Evolutionary conservation across 2,329 filamentous ascomycete species (phyloP).

Genomic region (Xylariaceae sp.): DNA sequence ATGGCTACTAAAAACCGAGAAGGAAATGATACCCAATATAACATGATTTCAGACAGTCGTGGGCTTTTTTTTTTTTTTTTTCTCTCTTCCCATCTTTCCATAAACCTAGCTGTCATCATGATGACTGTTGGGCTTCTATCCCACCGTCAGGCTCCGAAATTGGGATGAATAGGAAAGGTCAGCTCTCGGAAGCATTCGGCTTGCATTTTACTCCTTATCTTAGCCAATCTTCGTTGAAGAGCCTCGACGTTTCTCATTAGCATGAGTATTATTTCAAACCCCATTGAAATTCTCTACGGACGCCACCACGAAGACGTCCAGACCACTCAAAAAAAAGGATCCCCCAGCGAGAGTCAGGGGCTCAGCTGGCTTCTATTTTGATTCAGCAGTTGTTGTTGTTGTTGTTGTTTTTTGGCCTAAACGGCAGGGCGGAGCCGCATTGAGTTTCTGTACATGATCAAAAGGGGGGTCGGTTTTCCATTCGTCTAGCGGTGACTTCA

Average conservation of each 20-base stretch:
- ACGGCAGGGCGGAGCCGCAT: background rate
- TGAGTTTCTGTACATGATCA: background rate
- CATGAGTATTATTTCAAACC: too few species aligned
- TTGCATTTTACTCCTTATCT: too few species aligned
- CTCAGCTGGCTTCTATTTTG: background rate
- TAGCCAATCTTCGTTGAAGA: too few species aligned
- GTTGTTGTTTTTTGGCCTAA: too few species aligned
- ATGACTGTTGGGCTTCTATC: background rate
- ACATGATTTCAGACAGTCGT: background rate
- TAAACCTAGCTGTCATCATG: background rate
- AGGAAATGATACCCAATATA: background rate
- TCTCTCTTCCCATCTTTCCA: background rate
- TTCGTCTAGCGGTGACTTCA: too few species aligned
- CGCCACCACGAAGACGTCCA: too few species aligned
- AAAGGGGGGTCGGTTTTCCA: too few species aligned
- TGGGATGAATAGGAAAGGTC: background rate
- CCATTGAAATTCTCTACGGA: too few species aligned
- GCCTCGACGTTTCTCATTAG: too few species aligned
- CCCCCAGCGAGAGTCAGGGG: too few species aligned
- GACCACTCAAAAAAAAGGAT: too few species aligned
- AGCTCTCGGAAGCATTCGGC: too few species aligned
- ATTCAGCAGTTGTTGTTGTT: background rate
- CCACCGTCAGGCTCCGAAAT: background rate
- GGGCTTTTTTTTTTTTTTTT: background rate
- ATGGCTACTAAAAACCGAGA: background rate